Conservation (phyloP, 331 rosid species). For the Malus hybrid region DNA sequence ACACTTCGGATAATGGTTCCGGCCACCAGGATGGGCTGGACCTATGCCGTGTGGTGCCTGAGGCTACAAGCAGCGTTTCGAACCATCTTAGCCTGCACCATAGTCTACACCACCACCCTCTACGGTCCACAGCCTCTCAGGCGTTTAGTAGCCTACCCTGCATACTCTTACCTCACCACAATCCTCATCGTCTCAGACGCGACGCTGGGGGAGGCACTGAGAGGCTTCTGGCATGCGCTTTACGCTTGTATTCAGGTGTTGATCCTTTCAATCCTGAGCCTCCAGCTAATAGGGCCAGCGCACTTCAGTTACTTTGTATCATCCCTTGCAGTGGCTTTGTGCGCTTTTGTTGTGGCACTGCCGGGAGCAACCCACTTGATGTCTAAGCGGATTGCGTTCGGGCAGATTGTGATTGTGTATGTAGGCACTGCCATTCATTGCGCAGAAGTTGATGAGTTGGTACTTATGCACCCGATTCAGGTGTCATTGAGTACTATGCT, state of each 20-base stretch:
- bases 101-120: conserved; percentile 44
- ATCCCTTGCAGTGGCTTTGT: conserved; percentile 42
- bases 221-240: conserved; percentile 47
- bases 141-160: conserved; percentile 38
- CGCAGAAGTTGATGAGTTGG: conserved; percentile 25
- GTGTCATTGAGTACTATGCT: conserved; percentile 52
- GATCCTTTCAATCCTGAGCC: conserved; percentile 44
- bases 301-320: conserved; percentile 28
- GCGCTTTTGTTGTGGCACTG: conserved; percentile 51
- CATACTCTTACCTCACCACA: conserved; percentile 64
- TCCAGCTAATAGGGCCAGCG: conserved; percentile 44
- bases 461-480: conserved; percentile 51
- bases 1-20: background rate
- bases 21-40: background rate
- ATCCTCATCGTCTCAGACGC: conserved; percentile 48
- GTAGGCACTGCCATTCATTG: conserved; percentile 41
- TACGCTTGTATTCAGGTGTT: conserved; percentile 49
- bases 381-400: conserved; percentile 55
- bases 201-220: conserved; percentile 49
- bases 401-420: conserved; percentile 59
- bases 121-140: conserved; percentile 40
- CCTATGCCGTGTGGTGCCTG: conserved; percentile 23
- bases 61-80: conserved; percentile 46
- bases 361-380: conserved; percentile 43
- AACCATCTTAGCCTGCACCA: conserved; percentile 45